Base-by-base conservation (phyloP, 176 grass and related monocot genomes). In the Bothriochloa decipiens region DNA sequence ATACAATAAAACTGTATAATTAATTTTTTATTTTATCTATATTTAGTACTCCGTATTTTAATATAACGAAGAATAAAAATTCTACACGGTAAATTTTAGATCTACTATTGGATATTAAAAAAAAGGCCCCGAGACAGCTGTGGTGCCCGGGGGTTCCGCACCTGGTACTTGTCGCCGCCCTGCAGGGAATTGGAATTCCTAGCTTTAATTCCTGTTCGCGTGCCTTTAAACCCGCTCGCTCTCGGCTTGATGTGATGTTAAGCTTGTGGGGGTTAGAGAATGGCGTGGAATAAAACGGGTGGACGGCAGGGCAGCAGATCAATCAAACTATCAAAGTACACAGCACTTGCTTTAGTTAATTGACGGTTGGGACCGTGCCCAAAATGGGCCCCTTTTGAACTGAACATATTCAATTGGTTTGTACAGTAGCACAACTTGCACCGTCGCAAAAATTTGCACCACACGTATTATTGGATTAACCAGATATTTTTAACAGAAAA, bases 231-330 rank as follows among this genome's bases (percentile, higher is more conserved):
- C 65, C 65, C 65, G 65, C 65, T 68, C 47, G 3, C 35, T 3
- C 35, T 36, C 35, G 35, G 47, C 65, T 37, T 14, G 32, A 20
- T 17, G 65, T 20, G 50, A 53, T 53, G 50, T 53, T 53, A 36
- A 42, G 41, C 41, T 42, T 42, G 41, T 42, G 35, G 36, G 35
- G 6, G 36, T 41, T 41, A 36, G 68, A 13, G 68, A 70, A 70
- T 23, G 68, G 6, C 68, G 68, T 71, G 68, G 68, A 41, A 71
- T n/a, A n/a, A 71, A 71, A 71, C n/a, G 68, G 36, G 68, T 70
- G 36, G 68, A 41, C 5, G 37, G 68, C 36, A 70, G 37, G 37
- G 68, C 37, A 71, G 39, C 18, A 43, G 17, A 69, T 39, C n/a
- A n/a, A n/a, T n/a, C n/a, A n/a, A n/a, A n/a, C n/a, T n/a, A n/a